A percentile compares a stretch with the other conserved stretches of the same genome.
Evolutionary conservation across 2,329 filamentous ascomycete species (phyloP).

Genomic region (Talaromyces atroroseus): DNA sequence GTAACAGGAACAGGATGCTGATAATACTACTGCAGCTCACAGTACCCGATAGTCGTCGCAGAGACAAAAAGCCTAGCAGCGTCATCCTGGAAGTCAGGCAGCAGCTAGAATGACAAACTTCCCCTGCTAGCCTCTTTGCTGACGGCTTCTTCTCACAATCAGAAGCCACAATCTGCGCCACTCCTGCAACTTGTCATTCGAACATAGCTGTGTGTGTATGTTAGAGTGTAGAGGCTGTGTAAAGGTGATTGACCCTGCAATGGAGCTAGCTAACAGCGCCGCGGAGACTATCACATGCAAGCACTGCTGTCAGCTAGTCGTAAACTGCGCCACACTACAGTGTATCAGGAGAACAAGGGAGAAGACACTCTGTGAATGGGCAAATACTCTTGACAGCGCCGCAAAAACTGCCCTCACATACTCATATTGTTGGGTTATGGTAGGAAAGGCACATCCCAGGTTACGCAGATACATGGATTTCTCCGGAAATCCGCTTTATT

Average conservation of each 20-base stretch:
- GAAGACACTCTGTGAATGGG: neutral
- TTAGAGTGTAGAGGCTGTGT: neutral
- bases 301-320: neutral
- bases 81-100: neutral
- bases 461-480: neutral
- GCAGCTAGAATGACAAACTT: neutral
- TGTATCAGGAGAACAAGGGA: neutral
- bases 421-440: neutral
- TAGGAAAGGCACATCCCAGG: neutral
- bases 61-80: no score
- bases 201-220: neutral
- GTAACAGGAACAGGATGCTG: no score
- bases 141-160: neutral
- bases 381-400: neutral
- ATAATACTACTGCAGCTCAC: no score
- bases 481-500: neutral
- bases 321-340: neutral
- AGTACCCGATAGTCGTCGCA: no score
- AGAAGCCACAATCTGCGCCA: no score
- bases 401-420: no score
- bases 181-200: neutral
- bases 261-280: neutral
- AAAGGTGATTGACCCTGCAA: neutral
- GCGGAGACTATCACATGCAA: neutral
- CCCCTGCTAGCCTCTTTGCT: neutral